Conservation (phyloP, 805 yeast genomes). For the Teunomyces barrocoloradensis region DNA sequence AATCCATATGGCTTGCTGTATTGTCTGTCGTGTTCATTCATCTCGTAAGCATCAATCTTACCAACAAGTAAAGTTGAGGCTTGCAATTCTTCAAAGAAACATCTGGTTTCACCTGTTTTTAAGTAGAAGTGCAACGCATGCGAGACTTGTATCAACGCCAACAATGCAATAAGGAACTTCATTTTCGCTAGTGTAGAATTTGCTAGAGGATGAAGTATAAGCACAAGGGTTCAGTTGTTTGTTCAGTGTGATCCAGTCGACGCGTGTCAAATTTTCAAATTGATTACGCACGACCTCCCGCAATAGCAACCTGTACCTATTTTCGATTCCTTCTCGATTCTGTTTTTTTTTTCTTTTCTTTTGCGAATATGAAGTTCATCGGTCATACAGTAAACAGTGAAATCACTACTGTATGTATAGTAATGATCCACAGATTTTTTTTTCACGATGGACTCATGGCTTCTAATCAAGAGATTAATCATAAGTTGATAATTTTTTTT, state of each 20-base stretch:
- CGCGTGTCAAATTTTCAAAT: conserved; percentile 10
- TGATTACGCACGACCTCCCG: neutral
- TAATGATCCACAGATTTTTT: too few relatives aligned
- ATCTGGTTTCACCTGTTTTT: conserved; percentile 69
- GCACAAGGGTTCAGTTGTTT: conserved; percentile 1
- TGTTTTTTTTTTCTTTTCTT: neutral
- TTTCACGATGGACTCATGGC: too few relatives aligned
- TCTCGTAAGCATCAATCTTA: conserved; percentile 64
- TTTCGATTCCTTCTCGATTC: neutral
- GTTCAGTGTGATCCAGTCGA: conserved; percentile 6
- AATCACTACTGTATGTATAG: too few relatives aligned
- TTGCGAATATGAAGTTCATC: neutral
- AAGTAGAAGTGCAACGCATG: conserved; percentile 75
- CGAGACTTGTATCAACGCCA: conserved; percentile 12
- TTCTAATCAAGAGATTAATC: too few relatives aligned
- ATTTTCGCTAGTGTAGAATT: neutral
- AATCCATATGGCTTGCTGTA: conserved; percentile 55
- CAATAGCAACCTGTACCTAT: neutral
- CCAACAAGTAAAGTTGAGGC: conserved; percentile 80
- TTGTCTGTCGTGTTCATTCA: conserved; percentile 43
- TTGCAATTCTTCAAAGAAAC: conserved; percentile 82
- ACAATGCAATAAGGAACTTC: conserved; percentile 8
- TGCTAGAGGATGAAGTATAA: neutral
- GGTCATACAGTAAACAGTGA: neutral
- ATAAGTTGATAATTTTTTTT: too few relatives aligned